A percentile compares a stretch with the other conserved stretches of the same genome.
These are phyloP conservation scores for Crassisporium funariophilum DNA, from an alignment of 768 basidiomycete genomes.

Conservation along the genomic window DNA sequence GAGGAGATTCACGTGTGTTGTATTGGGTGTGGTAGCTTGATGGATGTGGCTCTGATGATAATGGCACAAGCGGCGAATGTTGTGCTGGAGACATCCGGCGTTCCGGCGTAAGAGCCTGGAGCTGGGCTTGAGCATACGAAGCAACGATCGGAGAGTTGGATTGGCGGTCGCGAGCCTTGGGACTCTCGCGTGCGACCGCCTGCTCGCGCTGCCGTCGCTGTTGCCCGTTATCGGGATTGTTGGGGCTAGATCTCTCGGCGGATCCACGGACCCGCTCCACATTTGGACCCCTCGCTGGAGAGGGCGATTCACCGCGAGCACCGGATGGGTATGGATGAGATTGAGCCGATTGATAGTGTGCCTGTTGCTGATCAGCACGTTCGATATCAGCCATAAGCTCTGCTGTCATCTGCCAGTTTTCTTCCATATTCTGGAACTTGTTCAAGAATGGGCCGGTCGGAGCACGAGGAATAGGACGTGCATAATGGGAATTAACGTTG, in stretches of 20 bases:
- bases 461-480: slow-evolving; percentile 65
- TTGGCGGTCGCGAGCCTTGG: slow-evolving; percentile 46
- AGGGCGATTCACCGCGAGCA: slow-evolving; percentile 37
- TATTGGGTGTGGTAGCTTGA: slow-evolving; percentile 48
- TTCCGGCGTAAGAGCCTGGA: slow-evolving; percentile 54
- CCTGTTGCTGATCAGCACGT: slow-evolving; percentile 65
- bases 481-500: slow-evolving; percentile 49
- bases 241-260: slow-evolving; percentile 57
- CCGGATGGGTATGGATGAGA: slow-evolving; percentile 32
- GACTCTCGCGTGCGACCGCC: slow-evolving; percentile 48
- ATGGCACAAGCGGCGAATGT: slow-evolving; percentile 49
- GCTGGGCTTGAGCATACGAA: slow-evolving; percentile 33
- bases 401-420: slow-evolving; percentile 67
- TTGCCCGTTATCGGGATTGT: slow-evolving; percentile 46
- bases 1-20: slow-evolving; percentile 46
- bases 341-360: slow-evolving; percentile 45
- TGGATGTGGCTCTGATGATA: slow-evolving; percentile 45
- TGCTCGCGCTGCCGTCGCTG: slow-evolving; percentile 40
- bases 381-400: slow-evolving; percentile 75
- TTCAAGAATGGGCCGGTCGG: slow-evolving; percentile 57
- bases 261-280: slow-evolving; percentile 56
- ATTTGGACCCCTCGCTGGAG: slow-evolving; percentile 52
- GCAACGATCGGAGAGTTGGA: slow-evolving; percentile 40
- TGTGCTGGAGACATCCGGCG: slow-evolving; percentile 50
- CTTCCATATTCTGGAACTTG: slow-evolving; percentile 55